These are phyloP conservation scores for Pleurotus citrinopileatus DNA, from an alignment of 768 basidiomycete species.

Conservation along the genomic window DNA sequence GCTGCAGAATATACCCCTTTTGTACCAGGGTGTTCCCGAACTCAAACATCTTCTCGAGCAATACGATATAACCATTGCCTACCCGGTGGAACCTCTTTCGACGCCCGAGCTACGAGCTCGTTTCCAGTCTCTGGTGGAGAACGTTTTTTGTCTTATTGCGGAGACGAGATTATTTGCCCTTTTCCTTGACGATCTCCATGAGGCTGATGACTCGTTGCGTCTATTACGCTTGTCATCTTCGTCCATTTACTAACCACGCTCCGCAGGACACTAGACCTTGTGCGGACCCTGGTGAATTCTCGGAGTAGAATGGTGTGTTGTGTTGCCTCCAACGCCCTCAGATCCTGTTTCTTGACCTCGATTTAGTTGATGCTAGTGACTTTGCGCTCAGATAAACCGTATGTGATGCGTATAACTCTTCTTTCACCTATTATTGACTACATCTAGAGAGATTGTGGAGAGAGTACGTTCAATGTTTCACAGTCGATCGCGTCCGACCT, in stretches of 20 bases:
- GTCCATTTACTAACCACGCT: slow-evolving; percentile 3
- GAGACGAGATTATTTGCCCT: slow-evolving; percentile 70
- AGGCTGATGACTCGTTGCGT: slow-evolving; percentile 65
- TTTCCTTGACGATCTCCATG: slow-evolving; percentile 73
- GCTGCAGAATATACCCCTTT: slow-evolving; percentile 62
- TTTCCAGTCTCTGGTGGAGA: slow-evolving; percentile 69
- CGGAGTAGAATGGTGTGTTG: slow-evolving; percentile 58
- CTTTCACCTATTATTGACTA: neutral
- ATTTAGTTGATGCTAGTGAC: slow-evolving; percentile 63
- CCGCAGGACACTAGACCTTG: slow-evolving; percentile 61
- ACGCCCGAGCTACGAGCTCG: slow-evolving; percentile 63
- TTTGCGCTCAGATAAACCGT: slow-evolving; percentile 55
- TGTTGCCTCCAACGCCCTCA: neutral
- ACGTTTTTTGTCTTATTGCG: slow-evolving; percentile 65
- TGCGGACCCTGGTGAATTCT: slow-evolving; percentile 62
- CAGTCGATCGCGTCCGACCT: slow-evolving; percentile 55
- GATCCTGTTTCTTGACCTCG: slow-evolving; percentile 7
- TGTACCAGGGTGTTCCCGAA: slow-evolving; percentile 72
- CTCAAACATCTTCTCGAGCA: slow-evolving; percentile 57
- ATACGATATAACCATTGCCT: slow-evolving; percentile 50
- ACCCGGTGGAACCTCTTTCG: slow-evolving; percentile 52
- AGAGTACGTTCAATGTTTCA: slow-evolving; percentile 56
- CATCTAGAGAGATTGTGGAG: slow-evolving; percentile 41
- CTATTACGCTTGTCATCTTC: neutral
- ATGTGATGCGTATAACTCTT: slow-evolving; percentile 16